Evolutionary conservation across 1,284 basidiomycete species (phyloP).

Genomic region (Trichosporon inkin): DNA sequence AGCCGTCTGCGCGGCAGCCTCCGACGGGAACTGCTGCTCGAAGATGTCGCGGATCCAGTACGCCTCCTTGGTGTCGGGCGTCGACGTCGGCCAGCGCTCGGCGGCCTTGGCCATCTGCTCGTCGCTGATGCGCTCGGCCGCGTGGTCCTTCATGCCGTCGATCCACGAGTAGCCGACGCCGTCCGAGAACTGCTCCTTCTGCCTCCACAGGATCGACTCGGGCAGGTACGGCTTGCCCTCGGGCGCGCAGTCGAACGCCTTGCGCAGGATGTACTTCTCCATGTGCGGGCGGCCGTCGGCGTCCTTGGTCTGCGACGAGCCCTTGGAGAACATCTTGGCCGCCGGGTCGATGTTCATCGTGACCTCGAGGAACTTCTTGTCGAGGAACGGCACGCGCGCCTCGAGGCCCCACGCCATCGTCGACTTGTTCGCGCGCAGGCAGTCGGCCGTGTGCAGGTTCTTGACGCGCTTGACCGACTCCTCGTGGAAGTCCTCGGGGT

Average conservation of each 20-base stretch:
- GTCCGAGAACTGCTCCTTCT: slow-evolving; percentile 99
- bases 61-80: slow-evolving; percentile 95
- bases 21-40: slow-evolving; percentile 77
- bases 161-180: slow-evolving; percentile 99
- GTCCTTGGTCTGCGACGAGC: slow-evolving; percentile 68
- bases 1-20: slow-evolving; percentile 85
- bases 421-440: slow-evolving; percentile 94
- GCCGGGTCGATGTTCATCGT: slow-evolving; percentile 86
- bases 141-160: slow-evolving; percentile 93
- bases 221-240: slow-evolving; percentile 88
- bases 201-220: slow-evolving; percentile 91
- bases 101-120: slow-evolving; percentile 70
- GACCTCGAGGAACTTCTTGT: slow-evolving; percentile 92
- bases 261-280: slow-evolving; percentile 98
- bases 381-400: slow-evolving; percentile 97
- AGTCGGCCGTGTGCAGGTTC: slow-evolving; percentile 96
- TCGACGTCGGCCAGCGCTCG: slow-evolving; percentile 73
- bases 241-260: slow-evolving; percentile 88
- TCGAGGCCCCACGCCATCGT: slow-evolving; percentile 99
- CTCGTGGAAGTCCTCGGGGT: slow-evolving; percentile 85
- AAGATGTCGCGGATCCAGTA: slow-evolving; percentile 94
- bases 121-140: slow-evolving; percentile 71
- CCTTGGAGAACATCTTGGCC: slow-evolving; percentile 89
- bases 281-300: slow-evolving; percentile 80
- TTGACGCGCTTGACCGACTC: slow-evolving; percentile 94